A percentile compares a stretch with the other conserved stretches of the same genome.
Conservation (phyloP, 2,329 filamentous ascomycete species). For the Dissoconium aciculare region DNA sequence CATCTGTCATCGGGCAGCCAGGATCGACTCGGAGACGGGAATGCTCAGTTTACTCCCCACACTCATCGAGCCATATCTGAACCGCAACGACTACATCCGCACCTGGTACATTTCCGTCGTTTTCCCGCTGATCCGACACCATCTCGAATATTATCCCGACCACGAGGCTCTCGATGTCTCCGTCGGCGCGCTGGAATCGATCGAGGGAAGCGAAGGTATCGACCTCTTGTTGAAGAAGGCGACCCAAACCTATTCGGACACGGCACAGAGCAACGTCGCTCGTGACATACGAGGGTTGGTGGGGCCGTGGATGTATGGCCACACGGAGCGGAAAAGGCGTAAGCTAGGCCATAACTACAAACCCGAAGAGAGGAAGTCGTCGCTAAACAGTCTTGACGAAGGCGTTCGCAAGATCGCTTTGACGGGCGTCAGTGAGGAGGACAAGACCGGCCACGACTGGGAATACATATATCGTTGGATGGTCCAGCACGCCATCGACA, state of each 20-base stretch:
- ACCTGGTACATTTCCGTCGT: conserved; percentile 56
- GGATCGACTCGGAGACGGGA: conserved; percentile 58
- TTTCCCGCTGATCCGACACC: conserved; percentile 53
- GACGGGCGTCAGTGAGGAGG: conserved; percentile 14
- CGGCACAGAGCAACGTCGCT: conserved; percentile 25
- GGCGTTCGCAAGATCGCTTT: conserved; percentile 16
- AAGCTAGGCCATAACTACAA: conserved; percentile 11
- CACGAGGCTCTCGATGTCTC: conserved; percentile 41
- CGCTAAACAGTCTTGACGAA: conserved; percentile 1
- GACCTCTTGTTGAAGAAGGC: conserved; percentile 47
- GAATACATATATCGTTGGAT: conserved; percentile 57
- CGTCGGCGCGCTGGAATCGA: conserved; percentile 47
- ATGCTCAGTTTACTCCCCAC: conserved; percentile 51
- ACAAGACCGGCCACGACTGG: conserved; percentile 46
- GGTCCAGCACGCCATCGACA: conserved; percentile 40
- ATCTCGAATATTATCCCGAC: conserved; percentile 53
- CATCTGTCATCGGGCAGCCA: conserved; percentile 50
- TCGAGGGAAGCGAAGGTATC: conserved; percentile 46
- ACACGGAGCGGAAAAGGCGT: conserved; percentile 41
- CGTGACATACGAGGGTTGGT: conserved; percentile 54
- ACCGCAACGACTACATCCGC: conserved; percentile 44
- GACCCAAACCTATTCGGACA: conserved; percentile 25
- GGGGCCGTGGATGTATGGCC: conserved; percentile 58
- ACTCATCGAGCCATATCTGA: conserved; percentile 54
- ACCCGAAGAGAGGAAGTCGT: conserved; percentile 1